Evolutionary conservation across 768 basidiomycete genomes (phyloP), one percentile per base, ranked within the genome.

Genomic region (Panaeolus papilionaceus): DNA sequence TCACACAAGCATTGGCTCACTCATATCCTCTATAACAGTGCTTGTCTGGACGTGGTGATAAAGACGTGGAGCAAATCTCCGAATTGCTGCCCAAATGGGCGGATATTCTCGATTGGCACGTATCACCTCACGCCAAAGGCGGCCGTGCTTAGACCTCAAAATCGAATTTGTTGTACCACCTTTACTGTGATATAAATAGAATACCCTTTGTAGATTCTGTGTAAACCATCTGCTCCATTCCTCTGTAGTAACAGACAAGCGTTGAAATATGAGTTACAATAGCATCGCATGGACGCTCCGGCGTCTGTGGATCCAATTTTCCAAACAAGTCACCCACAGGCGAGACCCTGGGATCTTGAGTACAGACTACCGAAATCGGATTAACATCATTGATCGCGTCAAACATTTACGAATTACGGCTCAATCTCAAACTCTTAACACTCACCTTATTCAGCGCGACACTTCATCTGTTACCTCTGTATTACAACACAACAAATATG

Each of bases 31-130:
- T 63, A 39, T 11, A 14, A 28, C 67, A 96, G 94, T 98, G 95
- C 74, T 82, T 98, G 63, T 96, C 94, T 64, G 97, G 97, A 62
- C 89, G 97, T 69, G 98, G 98, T 18, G 96, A 99, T 79, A 99
- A 99, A 79, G 97, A 99, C 75, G 98, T 99, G 3, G 93, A 97
- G 71, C 93, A 99, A 75, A 96, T 99, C 66, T 95, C 92, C n/a
- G 82, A 96, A 73, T 82, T 98, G 45, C 83, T 99, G 65, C 97
- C 97, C 11, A 93, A 97, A 79, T 98, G 96, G 97, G 95, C 93
- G 11, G 92, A 98, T 74, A 89, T 80, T 71, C 85, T 99, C 40
- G 93, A 96, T 83, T 99, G 97, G 97, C 94, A 96, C 72, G 82
- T 96, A 51, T 84, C 85, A 51, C 75, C 79, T 9, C 79, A 75